Base-by-base conservation (phyloP, 169 alveolate genomes). In the Plasmodium vinckei region DNA sequence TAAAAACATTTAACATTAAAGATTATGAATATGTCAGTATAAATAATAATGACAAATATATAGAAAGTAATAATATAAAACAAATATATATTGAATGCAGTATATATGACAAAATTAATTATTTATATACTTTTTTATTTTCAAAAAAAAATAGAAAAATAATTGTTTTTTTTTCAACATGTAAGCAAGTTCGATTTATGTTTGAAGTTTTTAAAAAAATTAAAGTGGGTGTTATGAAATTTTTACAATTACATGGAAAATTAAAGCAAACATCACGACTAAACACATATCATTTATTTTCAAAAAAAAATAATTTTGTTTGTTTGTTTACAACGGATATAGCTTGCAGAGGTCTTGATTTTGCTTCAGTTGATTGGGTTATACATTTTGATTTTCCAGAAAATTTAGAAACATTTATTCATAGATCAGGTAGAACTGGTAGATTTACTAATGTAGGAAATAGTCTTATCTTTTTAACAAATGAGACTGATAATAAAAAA, bases 351-450 rank as follows among this genome's bases (percentile, higher is more conserved):
- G 99, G 99, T 1, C 92, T 99, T 12, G 99, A 99, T 93, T 97
- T 99, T 64, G 99, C 99, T 10, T 94, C 94, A 33, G 99, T 99
- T n/a, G 99, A 98, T 77, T 94, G 97, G 57, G 99, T 98, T 64
- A 93, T 99, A 53, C 98, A 99, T 95, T 98, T 96, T 92, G 99
- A 99, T 94, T 96, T 99, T 64, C 99, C 99, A 4, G 99, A 97
- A 70, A 95, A 97, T 67, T 94, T 98, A 25, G 98, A 98, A 91
- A 98, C 98, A 67, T 98, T 97, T 88, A 96, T 98, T 53, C 99
- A 98, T 91, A 93, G 99, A 87, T 99, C 98, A 4, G 99, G 99
- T 23, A 95, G 99, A 91, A 98, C 99, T 1, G 99, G 99, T 19
- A 96, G 99, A 56, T 96, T 96, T 89, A 96, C 98, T 77, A 92